phyloP scores from a whole-genome alignment of 169 alveolate genomes.

The Plasmodium inui region DNA sequence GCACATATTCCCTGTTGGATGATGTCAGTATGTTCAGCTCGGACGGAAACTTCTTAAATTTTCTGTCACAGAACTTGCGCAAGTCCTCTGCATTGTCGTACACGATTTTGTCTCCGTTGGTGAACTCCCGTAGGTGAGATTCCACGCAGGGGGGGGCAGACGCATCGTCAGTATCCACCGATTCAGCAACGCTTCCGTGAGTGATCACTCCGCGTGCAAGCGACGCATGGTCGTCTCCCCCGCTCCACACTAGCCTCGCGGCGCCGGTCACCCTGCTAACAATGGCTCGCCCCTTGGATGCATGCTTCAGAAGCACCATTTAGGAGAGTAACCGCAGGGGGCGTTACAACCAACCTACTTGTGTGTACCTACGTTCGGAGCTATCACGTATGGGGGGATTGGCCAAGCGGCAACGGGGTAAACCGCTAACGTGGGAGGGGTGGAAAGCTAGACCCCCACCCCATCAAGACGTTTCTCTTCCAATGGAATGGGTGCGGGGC shows the following conservation, averaged over 20 bases:
- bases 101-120: constrained; percentile 36
- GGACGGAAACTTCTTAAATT: constrained; percentile 24
- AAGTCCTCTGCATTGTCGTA: constrained; percentile 31
- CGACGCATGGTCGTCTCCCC: background rate
- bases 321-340: background rate
- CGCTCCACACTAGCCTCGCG: background rate
- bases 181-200: too few species aligned
- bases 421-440: background rate
- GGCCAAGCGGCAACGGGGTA: background rate
- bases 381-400: background rate
- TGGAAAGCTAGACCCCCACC: background rate
- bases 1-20: constrained; percentile 67
- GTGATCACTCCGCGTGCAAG: background rate
- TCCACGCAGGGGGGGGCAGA: background rate
- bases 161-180: too few species aligned
- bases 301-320: background rate
- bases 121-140: constrained; percentile 7
- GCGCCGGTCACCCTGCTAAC: background rate
- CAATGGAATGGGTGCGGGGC: background rate
- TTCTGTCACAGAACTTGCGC: constrained; percentile 15
- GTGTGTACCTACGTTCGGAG: background rate
- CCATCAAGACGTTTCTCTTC: background rate
- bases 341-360: background rate
- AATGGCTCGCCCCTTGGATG: background rate
- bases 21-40: constrained; percentile 44